These are phyloP conservation scores for Paraconiothyrium sp. DNA, from an alignment of 2,329 filamentous ascomycete genomes.

Conservation along the genomic window DNA sequence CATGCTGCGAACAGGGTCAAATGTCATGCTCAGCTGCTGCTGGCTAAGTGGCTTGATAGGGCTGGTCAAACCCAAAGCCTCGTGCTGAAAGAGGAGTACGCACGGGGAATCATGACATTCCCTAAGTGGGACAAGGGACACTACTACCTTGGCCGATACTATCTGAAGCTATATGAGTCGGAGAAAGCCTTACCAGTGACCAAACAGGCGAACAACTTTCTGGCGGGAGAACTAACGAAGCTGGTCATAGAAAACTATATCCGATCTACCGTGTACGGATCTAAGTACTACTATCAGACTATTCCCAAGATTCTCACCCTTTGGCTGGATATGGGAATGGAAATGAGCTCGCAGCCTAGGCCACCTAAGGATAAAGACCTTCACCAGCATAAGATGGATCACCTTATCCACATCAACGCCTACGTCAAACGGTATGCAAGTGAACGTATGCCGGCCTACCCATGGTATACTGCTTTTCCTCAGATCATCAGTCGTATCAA, in stretches of 20 bases:
- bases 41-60: conserved; percentile 95
- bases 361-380: conserved; percentile 42
- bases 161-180: conserved; percentile 93
- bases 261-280: conserved; percentile 84
- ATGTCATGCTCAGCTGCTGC: conserved; percentile 83
- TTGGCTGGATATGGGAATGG: conserved; percentile 90
- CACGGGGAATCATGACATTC: conserved; percentile 75
- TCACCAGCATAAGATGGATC: conserved; percentile 38
- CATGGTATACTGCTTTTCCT: conserved; percentile 84
- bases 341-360: conserved; percentile 52
- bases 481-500: conserved; percentile 97
- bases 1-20: conserved; percentile 67
- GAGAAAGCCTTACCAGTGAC: conserved; percentile 79
- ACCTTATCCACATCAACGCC: conserved; percentile 58
- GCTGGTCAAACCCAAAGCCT: conserved; percentile 92
- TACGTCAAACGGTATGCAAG: conserved; percentile 81
- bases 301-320: conserved; percentile 90
- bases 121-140: conserved; percentile 93
- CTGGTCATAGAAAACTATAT: conserved; percentile 94
- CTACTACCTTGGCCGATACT: conserved; percentile 95
- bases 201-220: conserved; percentile 67
- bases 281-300: conserved; percentile 96
- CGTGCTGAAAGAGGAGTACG: conserved; percentile 76
- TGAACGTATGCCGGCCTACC: conserved; percentile 73
- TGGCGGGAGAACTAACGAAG: conserved; percentile 85